phyloP scores from a whole-genome alignment of 345 rosid species.

The Bruguiera parviflora region DNA sequence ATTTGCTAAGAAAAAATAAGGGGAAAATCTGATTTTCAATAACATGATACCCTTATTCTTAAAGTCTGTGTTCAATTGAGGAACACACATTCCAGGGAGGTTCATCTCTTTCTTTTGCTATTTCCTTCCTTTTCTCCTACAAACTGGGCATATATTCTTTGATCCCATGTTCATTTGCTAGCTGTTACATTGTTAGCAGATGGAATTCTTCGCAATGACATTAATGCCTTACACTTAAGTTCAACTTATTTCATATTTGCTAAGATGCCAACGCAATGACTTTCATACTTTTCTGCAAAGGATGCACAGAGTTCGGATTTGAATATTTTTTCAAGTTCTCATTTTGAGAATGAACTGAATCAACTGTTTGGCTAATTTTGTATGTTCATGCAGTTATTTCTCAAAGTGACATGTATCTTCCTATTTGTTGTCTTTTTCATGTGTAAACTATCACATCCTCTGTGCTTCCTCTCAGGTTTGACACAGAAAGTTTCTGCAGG shows the following conservation, averaged over 20 bases:
- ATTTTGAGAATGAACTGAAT: background rate
- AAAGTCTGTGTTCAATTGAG: background rate
- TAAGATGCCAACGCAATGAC: no score
- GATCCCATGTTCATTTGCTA: no score
- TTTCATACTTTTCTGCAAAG: no score
- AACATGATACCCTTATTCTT: slow-evolving; percentile 4
- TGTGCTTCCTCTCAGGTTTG: slow-evolving; percentile 51
- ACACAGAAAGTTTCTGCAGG: slow-evolving; percentile 77
- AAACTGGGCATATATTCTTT: background rate
- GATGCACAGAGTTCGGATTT: background rate
- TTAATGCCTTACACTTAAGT: no score
- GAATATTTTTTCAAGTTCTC: background rate
- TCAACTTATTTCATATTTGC: no score
- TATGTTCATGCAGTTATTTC: background rate
- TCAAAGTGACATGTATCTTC: background rate
- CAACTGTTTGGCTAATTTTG: background rate
- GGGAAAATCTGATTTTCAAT: slow-evolving; percentile 4
- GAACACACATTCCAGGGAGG: no score
- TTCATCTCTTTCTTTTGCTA: background rate
- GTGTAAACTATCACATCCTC: slow-evolving; percentile 11
- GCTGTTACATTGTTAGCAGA: no score
- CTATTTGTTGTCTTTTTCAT: background rate
- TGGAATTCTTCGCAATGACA: no score
- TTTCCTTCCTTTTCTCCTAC: background rate
- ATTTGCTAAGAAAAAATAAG: background rate